Percentiles rank a stretch among this genome's conserved stretches.
Conservation (phyloP, 441 rosid genomes). For the Kokia cookei region DNA sequence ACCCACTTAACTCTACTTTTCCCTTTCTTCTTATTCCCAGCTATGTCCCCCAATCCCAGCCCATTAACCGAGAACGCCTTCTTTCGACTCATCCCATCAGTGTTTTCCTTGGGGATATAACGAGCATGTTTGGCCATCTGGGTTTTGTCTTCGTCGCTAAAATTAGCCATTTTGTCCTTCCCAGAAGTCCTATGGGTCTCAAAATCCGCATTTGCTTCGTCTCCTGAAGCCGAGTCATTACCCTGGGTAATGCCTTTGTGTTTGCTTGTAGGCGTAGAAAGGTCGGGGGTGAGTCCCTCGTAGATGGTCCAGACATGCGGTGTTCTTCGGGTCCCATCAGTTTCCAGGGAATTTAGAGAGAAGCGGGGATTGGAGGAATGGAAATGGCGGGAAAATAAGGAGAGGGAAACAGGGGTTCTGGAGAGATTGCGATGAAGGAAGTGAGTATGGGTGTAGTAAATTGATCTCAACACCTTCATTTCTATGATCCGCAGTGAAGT, state of each 20-base stretch:
- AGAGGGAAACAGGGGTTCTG: not conserved
- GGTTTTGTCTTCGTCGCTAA: slow-evolving; percentile 1
- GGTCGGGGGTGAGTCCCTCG: slow-evolving; percentile 19
- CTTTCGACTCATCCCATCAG: slow-evolving; percentile 13
- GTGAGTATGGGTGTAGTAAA: slow-evolving; percentile 18
- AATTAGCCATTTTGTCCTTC: slow-evolving; percentile 11
- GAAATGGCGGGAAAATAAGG: slow-evolving; percentile 14
- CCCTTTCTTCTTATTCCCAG: slow-evolving; percentile 50
- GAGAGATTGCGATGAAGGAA: slow-evolving; percentile 10
- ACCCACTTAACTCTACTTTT: slow-evolving; percentile 55
- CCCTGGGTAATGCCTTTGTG: not conserved
- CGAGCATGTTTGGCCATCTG: slow-evolving; percentile 7
- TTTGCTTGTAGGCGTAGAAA: not conserved
- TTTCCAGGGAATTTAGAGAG: not conserved
- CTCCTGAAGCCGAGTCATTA: not conserved
- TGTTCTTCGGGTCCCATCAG: not conserved
- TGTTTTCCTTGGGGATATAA: slow-evolving; percentile 12
- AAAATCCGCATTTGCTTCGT: slow-evolving; percentile 1
- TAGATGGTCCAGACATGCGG: slow-evolving; percentile 22
- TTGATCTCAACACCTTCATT: slow-evolving; percentile 37
- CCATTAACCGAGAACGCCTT: slow-evolving; percentile 14
- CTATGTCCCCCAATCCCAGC: slow-evolving; percentile 14
- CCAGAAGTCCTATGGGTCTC: slow-evolving; percentile 11
- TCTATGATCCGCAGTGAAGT: slow-evolving; percentile 26
- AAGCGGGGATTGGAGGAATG: slow-evolving; percentile 15